Evolutionary conservation across 805 yeast species (phyloP), one percentile per base, ranked within the genome.

Genomic region (Kodamaea kaohsiungensis): DNA sequence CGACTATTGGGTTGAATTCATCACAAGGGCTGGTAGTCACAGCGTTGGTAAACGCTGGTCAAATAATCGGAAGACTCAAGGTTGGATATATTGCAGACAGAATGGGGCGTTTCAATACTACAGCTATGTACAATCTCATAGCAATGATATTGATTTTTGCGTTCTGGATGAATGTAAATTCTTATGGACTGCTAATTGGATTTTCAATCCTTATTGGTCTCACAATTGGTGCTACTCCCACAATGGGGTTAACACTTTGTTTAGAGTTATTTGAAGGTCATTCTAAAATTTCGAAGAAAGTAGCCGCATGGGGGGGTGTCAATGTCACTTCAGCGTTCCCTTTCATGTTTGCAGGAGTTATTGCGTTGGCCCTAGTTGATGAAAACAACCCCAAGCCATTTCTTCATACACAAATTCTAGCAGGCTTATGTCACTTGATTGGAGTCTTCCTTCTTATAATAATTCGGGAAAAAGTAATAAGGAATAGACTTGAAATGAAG

Each of bases 371-470:
- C 2, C 63, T 84, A 8, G 43, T 27, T 8, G 15, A 17, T 9
- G 30, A 53, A 19, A 3, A 18, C 1, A 18, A 40, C 8, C 7
- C 53, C 3, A 56, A 59, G 15, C 88, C 89, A 2, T 86, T 79
- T 59, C 66, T 80, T 33, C 78, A 85, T 59, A 77, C 87, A 1
- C 90, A 85, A 60, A 72, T 84, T 1, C 85, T 84, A 64, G 78
- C 84, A 5, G 89, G 88, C 2, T 61, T 75, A n/a, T 66, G 80
- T 48, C 79, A 78, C 57, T 61, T 78, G 16, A 67, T 66, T 12
- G 79, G 80, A 0, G 61, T 79, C 8, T 6, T 81, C 1, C 53
- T 82, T 22, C 66, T 80, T 50, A 54, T 81, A 1, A 68, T 81
- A 0, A 69, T 83, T 15, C 72, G 91, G 58, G 86, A 83, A 56